These are phyloP conservation scores for Cyclospora cayetanensis DNA, from an alignment of 169 alveolate genomes.

Conservation along the genomic window DNA sequence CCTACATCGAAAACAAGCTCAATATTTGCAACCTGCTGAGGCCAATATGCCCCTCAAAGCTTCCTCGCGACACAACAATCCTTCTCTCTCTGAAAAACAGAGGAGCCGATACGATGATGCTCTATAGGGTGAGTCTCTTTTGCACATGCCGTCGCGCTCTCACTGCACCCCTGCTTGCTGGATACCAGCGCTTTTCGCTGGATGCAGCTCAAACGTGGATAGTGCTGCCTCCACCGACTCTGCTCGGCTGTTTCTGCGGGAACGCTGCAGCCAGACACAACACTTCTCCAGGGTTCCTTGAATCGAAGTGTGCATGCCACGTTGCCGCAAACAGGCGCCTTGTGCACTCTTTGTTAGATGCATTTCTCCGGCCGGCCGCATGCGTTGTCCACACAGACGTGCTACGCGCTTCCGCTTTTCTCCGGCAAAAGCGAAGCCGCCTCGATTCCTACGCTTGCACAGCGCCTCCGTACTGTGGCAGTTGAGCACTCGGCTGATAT, in stretches of 20 bases:
- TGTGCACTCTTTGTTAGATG: neutral
- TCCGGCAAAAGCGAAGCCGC: conserved; percentile 36
- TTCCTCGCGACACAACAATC: conserved; percentile 24
- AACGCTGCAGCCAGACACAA: too few relatives aligned
- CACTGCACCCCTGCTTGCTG: too few relatives aligned
- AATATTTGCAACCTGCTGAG: conserved; percentile 54
- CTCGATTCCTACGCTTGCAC: conserved; percentile 9
- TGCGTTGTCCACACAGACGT: conserved; percentile 11
- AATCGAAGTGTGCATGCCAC: neutral
- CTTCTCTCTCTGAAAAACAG: conserved; percentile 63
- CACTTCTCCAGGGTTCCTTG: too few relatives aligned
- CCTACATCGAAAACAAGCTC: conserved; percentile 53
- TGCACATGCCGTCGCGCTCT: too few relatives aligned
- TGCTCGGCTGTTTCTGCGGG: too few relatives aligned
- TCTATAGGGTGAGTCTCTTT: conserved; percentile 59
- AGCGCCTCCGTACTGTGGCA: conserved; percentile 52
- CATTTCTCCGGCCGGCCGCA: too few relatives aligned
- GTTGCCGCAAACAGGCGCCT: neutral
- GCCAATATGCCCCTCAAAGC: conserved; percentile 11
- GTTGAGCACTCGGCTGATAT: conserved; percentile 35
- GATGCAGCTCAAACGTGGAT: too few relatives aligned
- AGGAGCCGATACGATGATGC: conserved; percentile 59
- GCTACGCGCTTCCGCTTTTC: conserved; percentile 52
- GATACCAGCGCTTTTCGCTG: too few relatives aligned
- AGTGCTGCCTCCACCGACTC: too few relatives aligned